Evolutionary conservation across 1,284 basidiomycete species (phyloP).

Genomic region (Fomes fomentarius): DNA sequence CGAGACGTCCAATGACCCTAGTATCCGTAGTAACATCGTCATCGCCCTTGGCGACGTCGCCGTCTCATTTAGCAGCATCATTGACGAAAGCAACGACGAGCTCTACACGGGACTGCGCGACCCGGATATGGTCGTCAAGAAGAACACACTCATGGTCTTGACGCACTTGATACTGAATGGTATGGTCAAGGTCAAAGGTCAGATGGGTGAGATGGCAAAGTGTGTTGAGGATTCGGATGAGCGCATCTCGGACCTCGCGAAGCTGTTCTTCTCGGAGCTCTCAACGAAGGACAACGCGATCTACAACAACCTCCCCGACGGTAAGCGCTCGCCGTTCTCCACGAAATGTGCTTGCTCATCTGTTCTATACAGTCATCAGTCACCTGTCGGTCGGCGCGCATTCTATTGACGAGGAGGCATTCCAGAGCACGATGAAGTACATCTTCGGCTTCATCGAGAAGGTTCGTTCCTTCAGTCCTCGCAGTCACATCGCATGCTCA

Average conservation of each 20-base stretch:
- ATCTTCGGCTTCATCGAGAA: conserved; percentile 99
- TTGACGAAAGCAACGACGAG: conserved; percentile 96
- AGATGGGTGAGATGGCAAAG: conserved; percentile 99
- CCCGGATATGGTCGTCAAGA: conserved; percentile 89
- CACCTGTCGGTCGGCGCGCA: conserved; percentile 94
- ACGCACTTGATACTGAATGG: conserved; percentile 98
- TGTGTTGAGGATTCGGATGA: conserved; percentile 94
- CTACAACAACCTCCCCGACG: conserved; percentile 97
- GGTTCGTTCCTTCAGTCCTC: conserved; percentile 44
- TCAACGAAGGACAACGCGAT: conserved; percentile 99
- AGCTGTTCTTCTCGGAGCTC: conserved; percentile 95
- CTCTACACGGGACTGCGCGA: conserved; percentile 95
- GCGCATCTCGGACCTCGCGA: conserved; percentile 91
- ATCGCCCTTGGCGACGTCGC: conserved; percentile 98
- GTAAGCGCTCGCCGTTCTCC: conserved; percentile 40
- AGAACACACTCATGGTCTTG: conserved; percentile 98
- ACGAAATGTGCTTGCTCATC: background rate
- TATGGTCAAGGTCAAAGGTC: conserved; percentile 99
- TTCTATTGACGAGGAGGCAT: conserved; percentile 90
- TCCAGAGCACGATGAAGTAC: conserved; percentile 92
- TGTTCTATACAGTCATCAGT: conserved; percentile 76
- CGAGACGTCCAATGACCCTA: conserved; percentile 87
- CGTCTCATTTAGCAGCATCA: conserved; percentile 93
- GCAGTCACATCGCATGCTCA: background rate
- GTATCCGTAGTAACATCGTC: conserved; percentile 93